phyloP scores from a whole-genome alignment of 2,329 filamentous ascomycete genomes.

The Colletotrichum orbiculare region DNA sequence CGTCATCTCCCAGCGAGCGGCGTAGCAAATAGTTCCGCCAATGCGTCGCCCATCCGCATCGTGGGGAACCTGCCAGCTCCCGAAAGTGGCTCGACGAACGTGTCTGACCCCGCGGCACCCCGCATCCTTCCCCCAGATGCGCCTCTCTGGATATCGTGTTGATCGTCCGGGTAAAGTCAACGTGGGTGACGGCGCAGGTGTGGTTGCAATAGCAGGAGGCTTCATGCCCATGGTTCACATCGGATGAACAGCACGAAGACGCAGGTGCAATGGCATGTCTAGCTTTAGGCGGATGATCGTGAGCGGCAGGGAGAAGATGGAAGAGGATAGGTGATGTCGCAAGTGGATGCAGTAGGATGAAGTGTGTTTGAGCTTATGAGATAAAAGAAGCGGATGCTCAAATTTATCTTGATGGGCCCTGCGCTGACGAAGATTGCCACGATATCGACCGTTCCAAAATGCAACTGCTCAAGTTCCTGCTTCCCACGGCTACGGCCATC shows the following conservation, averaged over 20 bases:
- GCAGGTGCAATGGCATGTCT: too few species aligned
- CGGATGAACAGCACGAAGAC: neutral
- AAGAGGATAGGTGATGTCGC: neutral
- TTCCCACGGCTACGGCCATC: neutral
- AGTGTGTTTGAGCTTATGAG: neutral
- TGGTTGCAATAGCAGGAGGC: neutral
- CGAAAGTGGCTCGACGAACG: neutral
- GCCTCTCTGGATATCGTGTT: neutral
- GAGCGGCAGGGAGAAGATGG: neutral
- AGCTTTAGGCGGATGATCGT: too few species aligned
- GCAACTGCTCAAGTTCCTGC: neutral
- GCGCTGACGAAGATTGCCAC: too few species aligned
- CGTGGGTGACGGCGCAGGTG: neutral
- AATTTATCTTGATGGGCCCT: too few species aligned
- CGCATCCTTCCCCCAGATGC: neutral
- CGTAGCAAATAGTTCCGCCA: slow-evolving; percentile 3
- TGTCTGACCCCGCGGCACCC: neutral
- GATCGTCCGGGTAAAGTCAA: slow-evolving; percentile 5
- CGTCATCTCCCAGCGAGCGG: neutral
- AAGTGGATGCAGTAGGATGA: neutral
- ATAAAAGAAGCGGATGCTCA: too few species aligned
- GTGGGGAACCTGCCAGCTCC: neutral
- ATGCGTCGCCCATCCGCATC: slow-evolving; percentile 1
- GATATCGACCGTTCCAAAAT: neutral
- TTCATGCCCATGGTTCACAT: neutral